phyloP scores from a whole-genome alignment of 2,329 filamentous ascomycete species.

The Grosmannia serpens region DNA sequence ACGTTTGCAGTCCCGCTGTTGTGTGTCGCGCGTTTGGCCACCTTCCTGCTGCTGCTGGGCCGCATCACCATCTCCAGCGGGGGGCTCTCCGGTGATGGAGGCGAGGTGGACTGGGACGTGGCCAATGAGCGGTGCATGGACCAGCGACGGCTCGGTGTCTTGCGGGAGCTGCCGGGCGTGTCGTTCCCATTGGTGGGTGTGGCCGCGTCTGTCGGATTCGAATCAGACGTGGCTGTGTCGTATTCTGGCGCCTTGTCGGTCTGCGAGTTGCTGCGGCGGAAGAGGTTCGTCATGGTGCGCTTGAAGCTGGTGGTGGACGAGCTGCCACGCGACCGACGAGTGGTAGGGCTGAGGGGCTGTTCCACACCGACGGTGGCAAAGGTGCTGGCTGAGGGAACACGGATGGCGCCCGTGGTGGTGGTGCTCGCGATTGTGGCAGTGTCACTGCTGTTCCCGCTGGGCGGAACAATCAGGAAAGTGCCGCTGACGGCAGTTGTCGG shows the following conservation, averaged over 20 bases:
- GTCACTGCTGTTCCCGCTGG: background rate
- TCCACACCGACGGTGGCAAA: background rate
- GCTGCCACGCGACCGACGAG: slow-evolving; percentile 29
- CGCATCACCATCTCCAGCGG: slow-evolving; percentile 27
- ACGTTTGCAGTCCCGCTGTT: background rate
- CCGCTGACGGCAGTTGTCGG: slow-evolving; percentile 10
- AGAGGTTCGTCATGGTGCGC: slow-evolving; percentile 38
- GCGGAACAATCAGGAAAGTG: slow-evolving; percentile 7
- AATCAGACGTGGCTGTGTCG: slow-evolving; percentile 13
- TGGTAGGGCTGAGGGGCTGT: slow-evolving; percentile 18
- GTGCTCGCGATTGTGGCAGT: background rate
- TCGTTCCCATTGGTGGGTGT: background rate
- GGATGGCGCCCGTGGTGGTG: background rate
- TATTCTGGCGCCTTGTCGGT: slow-evolving; percentile 15
- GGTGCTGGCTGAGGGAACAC: slow-evolving; percentile 10
- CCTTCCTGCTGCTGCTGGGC: background rate
- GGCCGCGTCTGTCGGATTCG: slow-evolving; percentile 16
- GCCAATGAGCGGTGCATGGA: slow-evolving; percentile 34
- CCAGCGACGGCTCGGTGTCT: slow-evolving; percentile 27
- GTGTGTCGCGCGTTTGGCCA: background rate
- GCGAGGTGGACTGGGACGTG: slow-evolving; percentile 36
- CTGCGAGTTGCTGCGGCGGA: slow-evolving; percentile 30
- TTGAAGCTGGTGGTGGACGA: slow-evolving; percentile 29
- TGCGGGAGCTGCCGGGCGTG: slow-evolving; percentile 6
- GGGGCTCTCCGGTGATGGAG: slow-evolving; percentile 35